phyloP scores from a whole-genome alignment of 192 early-diverging fungal species.

The Paraglomus occultum region DNA sequence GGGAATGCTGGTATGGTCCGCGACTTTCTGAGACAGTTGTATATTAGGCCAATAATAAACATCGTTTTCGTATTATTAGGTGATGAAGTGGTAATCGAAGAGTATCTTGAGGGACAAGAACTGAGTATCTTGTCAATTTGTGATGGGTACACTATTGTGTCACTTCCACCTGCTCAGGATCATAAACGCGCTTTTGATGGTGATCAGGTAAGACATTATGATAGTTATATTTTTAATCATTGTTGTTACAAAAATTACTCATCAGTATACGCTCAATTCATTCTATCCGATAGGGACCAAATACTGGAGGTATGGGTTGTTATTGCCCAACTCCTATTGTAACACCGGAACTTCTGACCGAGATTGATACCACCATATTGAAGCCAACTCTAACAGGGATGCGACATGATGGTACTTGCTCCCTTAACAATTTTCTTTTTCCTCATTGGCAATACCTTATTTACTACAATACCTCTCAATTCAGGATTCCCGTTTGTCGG shows the following conservation, averaged over 20 bases:
- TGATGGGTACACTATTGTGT: conserved; percentile 91
- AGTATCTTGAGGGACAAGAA: conserved; percentile 91
- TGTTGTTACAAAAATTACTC: not conserved
- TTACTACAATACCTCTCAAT: not conserved
- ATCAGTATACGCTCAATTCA: not conserved
- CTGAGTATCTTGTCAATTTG: conserved; percentile 88
- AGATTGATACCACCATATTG: conserved; percentile 76
- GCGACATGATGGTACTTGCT: conserved; percentile 75
- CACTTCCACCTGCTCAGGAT: conserved; percentile 94
- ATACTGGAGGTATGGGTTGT: conserved; percentile 99
- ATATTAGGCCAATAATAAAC: conserved; percentile 24
- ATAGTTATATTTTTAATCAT: not conserved
- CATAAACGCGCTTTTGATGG: conserved; percentile 97
- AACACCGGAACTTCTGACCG: conserved; percentile 66
- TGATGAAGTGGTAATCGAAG: conserved; percentile 93
- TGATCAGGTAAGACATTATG: conserved; percentile 50
- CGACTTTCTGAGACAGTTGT: not conserved
- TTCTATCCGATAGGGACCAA: conserved; percentile 62
- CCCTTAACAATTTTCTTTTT: not conserved
- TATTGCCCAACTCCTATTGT: conserved; percentile 96
- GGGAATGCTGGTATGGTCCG: conserved; percentile 68
- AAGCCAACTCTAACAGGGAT: conserved; percentile 95
- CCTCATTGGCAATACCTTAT: not conserved
- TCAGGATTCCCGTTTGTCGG: conserved; percentile 92
- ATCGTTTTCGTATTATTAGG: conserved; percentile 28